Conservation (phyloP, 345 rosid genomes). For the Alliaria petiolata region DNA sequence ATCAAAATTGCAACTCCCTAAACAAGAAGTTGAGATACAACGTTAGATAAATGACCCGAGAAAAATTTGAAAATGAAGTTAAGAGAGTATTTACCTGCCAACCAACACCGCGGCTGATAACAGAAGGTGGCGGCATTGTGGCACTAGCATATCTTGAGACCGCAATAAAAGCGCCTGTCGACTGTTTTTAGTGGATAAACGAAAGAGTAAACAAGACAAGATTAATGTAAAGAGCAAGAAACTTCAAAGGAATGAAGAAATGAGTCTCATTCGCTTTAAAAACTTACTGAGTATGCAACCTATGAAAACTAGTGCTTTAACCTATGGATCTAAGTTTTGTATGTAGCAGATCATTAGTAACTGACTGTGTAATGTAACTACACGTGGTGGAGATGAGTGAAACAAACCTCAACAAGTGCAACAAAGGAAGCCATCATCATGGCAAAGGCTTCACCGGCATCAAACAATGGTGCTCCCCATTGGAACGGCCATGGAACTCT, state of each 20-base stretch:
- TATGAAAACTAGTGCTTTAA: neutral
- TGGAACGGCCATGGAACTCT: constrained; percentile 98
- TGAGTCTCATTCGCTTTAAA: neutral
- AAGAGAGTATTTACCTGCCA: constrained; percentile 74
- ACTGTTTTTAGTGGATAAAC: constrained; percentile 41
- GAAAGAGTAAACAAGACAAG: neutral
- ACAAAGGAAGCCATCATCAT: constrained; percentile 99
- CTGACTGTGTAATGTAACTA: neutral
- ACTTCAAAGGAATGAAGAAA: neutral
- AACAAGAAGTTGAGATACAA: constrained; percentile 22
- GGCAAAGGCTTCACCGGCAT: constrained; percentile 99
- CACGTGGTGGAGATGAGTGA: constrained; percentile 9
- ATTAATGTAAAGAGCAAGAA: neutral
- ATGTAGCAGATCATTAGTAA: no score
- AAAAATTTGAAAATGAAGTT: constrained; percentile 9
- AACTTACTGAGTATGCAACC: neutral
- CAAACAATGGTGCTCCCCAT: constrained; percentile 99
- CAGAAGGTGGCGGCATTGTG: constrained; percentile 84
- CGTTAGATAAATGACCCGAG: neutral
- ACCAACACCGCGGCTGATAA: constrained; percentile 94
- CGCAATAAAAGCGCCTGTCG: constrained; percentile 80
- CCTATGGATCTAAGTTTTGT: no score
- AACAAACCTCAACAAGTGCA: constrained; percentile 66
- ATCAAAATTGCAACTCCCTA: constrained; percentile 91
- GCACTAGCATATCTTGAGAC: constrained; percentile 96